Conservation (phyloP, 352 stramenopile genomes). For the Phytophthora sojae region DNA sequence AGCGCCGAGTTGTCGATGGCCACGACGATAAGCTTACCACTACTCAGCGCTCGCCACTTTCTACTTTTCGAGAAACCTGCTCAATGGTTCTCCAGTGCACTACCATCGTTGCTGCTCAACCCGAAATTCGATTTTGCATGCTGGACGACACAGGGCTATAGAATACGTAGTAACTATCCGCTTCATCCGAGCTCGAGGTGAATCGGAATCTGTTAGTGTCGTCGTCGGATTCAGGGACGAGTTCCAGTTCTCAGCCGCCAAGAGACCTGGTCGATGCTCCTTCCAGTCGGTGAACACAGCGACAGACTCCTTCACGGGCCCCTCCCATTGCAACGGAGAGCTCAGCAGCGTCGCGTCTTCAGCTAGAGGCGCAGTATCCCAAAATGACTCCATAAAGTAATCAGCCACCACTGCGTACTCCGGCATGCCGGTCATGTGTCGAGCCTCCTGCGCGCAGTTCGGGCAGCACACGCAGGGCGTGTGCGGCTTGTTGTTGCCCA, state of each 20-base stretch:
- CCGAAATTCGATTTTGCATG: constrained; percentile 6
- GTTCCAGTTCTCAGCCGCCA: constrained; percentile 9
- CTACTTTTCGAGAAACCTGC: too few species aligned
- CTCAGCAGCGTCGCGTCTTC: constrained; percentile 3
- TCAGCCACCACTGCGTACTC: constrained; percentile 36
- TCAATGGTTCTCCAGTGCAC: too few species aligned
- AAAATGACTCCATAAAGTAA: constrained; percentile 22
- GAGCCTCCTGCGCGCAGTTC: constrained; percentile 36
- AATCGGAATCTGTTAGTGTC: constrained; percentile 9
- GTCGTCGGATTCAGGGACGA: constrained; percentile 27
- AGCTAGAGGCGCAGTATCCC: background rate
- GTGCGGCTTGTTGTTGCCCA: constrained; percentile 23
- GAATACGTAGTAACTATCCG: constrained; percentile 23
- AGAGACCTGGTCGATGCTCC: constrained; percentile 10
- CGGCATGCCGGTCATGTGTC: constrained; percentile 34
- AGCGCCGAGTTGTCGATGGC: too few species aligned
- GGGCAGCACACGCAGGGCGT: constrained; percentile 36
- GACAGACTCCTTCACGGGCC: background rate
- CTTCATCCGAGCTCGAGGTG: constrained; percentile 20
- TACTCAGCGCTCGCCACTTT: too few species aligned
- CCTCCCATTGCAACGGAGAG: background rate
- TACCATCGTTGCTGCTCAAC: too few species aligned
- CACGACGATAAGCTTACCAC: too few species aligned
- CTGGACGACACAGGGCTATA: constrained; percentile 23
- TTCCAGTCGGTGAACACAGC: constrained; percentile 19